Percentiles rank a stretch among this genome's conserved stretches.
Conservation (phyloP, 441 rosid species). For the Gossypium trilobum region DNA sequence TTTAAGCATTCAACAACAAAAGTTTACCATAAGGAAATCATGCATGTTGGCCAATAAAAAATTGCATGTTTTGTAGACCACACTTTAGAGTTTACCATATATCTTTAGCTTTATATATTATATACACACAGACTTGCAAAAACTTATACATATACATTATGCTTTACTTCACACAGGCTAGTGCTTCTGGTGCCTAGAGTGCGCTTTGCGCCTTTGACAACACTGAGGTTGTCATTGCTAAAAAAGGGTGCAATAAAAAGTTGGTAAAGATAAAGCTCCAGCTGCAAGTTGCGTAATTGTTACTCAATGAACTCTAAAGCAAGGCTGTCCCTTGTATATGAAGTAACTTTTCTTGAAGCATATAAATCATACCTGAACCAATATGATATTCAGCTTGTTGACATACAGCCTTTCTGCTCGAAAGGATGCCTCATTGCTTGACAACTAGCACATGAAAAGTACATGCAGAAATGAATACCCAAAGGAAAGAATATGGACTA, state of each 20-base stretch:
- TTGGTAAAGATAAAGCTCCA: background rate
- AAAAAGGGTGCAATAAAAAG: background rate
- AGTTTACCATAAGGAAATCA: too few relatives aligned
- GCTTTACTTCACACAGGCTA: too few relatives aligned
- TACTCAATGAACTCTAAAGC: background rate
- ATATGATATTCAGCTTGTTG: constrained; percentile 83
- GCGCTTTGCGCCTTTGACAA: too few relatives aligned
- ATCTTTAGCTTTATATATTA: too few relatives aligned
- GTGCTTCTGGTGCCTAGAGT: too few relatives aligned
- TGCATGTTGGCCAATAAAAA: too few relatives aligned
- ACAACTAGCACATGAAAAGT: constrained; percentile 44
- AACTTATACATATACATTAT: too few relatives aligned
- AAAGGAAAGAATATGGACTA: constrained; percentile 1
- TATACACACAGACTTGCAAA: too few relatives aligned
- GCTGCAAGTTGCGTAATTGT: background rate
- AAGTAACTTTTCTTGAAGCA: background rate
- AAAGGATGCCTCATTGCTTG: constrained; percentile 81
- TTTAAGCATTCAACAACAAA: too few relatives aligned
- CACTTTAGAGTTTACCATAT: too few relatives aligned
- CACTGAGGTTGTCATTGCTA: background rate
- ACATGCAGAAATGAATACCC: background rate
- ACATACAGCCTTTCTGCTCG: constrained; percentile 83
- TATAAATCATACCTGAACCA: constrained; percentile 74
- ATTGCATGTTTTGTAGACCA: too few relatives aligned
- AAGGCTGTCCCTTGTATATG: background rate